Evolutionary conservation across 2,329 filamentous ascomycete genomes (phyloP).

Genomic region (Calonectria naviculata): DNA sequence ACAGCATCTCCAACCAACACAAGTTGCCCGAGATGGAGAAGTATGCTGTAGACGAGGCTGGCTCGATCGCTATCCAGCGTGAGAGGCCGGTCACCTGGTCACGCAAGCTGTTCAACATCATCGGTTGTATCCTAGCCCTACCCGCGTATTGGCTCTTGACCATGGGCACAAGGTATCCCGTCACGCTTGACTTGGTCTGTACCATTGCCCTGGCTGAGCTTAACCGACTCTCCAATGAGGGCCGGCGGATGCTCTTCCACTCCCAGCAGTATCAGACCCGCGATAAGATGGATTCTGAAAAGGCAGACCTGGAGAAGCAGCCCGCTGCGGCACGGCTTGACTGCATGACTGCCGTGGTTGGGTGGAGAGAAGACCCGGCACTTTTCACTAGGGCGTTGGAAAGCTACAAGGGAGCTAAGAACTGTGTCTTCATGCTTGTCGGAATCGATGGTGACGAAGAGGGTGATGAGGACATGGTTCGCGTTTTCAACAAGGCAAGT

Average conservation of each 20-base stretch:
- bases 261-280: neutral
- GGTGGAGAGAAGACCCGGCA: conserved; percentile 37
- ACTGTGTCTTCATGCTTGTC: conserved; percentile 34
- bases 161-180: neutral
- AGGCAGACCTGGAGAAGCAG: neutral
- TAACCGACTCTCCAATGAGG: conserved; percentile 1
- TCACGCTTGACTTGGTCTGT: conserved; percentile 1
- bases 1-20: neutral
- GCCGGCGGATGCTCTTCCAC: neutral
- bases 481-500: conserved; percentile 35
- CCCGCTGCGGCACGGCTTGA: conserved; percentile 25
- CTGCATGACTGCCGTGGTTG: conserved; percentile 38
- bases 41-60: neutral
- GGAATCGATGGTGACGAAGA: conserved; percentile 38
- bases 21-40: neutral
- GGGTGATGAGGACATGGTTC: conserved; percentile 36
- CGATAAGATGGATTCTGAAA: conserved; percentile 1
- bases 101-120: conserved; percentile 1
- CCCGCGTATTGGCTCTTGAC: neutral
- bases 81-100: neutral
- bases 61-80: neutral
- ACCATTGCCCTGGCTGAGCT: conserved; percentile 3
- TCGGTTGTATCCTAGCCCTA: neutral
- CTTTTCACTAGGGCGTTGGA: conserved; percentile 35
- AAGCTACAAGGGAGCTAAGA: conserved; percentile 32